Base-by-base conservation (phyloP, 805 yeast species). In the Cyberlindnera bimundalis region DNA sequence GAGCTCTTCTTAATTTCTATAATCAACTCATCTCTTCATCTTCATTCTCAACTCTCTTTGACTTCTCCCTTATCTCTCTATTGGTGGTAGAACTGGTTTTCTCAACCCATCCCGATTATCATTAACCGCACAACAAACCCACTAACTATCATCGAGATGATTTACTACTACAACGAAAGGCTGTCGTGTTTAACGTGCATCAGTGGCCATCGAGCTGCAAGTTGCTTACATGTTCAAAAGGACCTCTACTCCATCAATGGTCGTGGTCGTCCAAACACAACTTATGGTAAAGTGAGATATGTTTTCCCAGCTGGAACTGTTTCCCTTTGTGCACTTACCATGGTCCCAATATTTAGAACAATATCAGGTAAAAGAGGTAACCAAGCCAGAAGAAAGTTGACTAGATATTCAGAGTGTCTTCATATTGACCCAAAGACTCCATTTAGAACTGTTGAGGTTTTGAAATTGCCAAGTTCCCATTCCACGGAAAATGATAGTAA, bases 201-300 rank as follows among this genome's bases (percentile, higher is more conserved):
- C 18, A 69, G 96, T 32, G 98, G 98, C 14, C 99, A 91, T 57
- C 66, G 99, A 29, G 85, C 96, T 1, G 79, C 91, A 1, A 78
- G 82, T 40, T 91, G 99, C 61, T 77, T 76, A 39, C 99, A 91
- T 62, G 77, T 84, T 23, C 70, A 75, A 38, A 71, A 96, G 34
- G 87, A 93, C 18, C 67, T 91, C 29, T 80, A 90, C 11, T 86
- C 88, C 53, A 96, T 91, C 11, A 73, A 96, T 20, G 77, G 86
- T n/a, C 75, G 96, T 44, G 99, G 98, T 1, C 66, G 98, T 34
- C 97, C 96, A 0, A 69, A 76, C 20, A 71, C 78, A 9, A 43
- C 37, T 12, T 48, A 47, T 7, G 46, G 46, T 18, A 45, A 37
- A 12, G 24, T 52, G 9, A 32, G 59, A n/a, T 46, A 43, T 16